Conservation (phyloP, 495 filamentous ascomycete species). For the Viridothelium virens region DNA sequence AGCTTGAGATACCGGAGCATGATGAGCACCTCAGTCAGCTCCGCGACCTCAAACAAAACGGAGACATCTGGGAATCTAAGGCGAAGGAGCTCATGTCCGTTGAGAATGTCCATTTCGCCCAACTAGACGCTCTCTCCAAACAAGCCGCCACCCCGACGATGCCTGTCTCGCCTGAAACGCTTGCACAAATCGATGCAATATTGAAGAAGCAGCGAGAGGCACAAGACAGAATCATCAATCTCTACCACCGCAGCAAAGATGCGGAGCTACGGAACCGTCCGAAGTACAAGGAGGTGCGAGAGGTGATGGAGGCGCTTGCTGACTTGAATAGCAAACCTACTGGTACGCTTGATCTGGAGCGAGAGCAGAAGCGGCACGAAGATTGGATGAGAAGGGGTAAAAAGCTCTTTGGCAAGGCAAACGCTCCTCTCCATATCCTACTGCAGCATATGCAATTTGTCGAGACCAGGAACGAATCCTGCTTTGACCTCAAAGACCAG, state of each 20-base stretch:
- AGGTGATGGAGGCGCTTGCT: conserved; percentile 77
- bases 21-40: conserved; percentile 71
- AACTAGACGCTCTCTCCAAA: conserved; percentile 81
- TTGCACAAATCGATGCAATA: conserved; percentile 80
- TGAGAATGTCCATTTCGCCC: conserved; percentile 83
- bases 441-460: conserved; percentile 92
- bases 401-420: conserved; percentile 97
- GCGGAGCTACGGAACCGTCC: conserved; percentile 71
- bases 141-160: conserved; percentile 53
- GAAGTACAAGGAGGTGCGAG: conserved; percentile 81
- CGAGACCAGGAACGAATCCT: conserved; percentile 74
- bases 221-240: conserved; percentile 70
- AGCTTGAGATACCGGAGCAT: conserved; percentile 65
- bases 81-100: conserved; percentile 87
- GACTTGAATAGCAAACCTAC: conserved; percentile 85
- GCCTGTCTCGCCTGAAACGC: conserved; percentile 73
- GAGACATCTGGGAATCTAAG: conserved; percentile 86
- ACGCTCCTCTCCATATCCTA: conserved; percentile 91
- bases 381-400: conserved; percentile 99
- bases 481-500: conserved; percentile 87
- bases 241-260: conserved; percentile 70
- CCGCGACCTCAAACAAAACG: conserved; percentile 63
- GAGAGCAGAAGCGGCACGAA: conserved; percentile 90
- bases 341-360: conserved; percentile 87
- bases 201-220: conserved; percentile 94